These are phyloP conservation scores for Barbarea vulgaris DNA, from an alignment of 345 rosid species.

Conservation along the genomic window DNA sequence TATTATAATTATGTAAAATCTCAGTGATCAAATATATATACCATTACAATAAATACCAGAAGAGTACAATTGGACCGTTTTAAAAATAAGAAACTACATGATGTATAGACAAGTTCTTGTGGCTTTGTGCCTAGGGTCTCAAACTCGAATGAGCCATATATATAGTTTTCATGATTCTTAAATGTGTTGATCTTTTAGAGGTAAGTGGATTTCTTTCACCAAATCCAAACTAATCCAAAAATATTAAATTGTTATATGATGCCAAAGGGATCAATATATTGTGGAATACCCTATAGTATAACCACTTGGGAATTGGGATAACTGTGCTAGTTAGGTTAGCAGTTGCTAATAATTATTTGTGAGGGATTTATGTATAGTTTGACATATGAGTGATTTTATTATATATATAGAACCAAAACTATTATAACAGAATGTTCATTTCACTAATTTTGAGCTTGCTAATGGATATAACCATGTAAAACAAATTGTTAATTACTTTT, in stretches of 20 bases:
- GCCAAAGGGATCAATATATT: neutral
- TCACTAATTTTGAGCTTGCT: neutral
- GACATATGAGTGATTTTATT: no score
- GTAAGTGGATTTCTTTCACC: neutral
- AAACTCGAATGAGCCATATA: neutral
- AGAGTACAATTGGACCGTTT: neutral
- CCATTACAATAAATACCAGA: neutral
- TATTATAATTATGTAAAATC: neutral
- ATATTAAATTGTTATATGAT: neutral
- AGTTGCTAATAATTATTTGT: no score
- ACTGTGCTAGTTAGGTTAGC: neutral
- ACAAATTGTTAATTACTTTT: neutral
- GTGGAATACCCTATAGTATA: neutral
- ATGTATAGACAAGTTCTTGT: neutral
- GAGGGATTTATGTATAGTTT: no score
- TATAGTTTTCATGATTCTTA: neutral
- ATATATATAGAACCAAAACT: no score
- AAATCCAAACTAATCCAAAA: neutral
- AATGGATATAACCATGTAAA: neutral
- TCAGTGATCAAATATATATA: constrained; percentile 7
- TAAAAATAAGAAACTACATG: neutral
- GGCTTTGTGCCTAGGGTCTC: neutral
- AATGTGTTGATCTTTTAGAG: neutral
- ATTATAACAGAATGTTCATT: no score
- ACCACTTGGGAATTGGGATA: neutral